Evolutionary conservation across 176 grass and related monocot genomes (phyloP), one percentile per base, ranked within the genome.

Genomic region (Dendrocalamus sinicus): DNA sequence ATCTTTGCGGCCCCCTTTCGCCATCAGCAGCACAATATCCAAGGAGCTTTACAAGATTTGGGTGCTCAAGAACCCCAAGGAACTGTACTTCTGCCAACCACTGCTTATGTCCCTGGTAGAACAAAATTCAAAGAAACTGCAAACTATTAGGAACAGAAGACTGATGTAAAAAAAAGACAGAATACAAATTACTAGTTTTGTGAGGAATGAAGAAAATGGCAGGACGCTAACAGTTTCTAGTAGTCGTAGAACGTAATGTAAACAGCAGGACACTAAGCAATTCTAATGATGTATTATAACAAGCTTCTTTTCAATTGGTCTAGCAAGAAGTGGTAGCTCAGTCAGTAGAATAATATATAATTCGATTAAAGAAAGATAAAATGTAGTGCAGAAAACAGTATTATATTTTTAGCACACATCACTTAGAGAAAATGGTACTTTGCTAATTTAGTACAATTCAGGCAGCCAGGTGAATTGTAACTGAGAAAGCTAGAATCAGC

Each of bases 1-100:
- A 87, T 83, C 95, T 90, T 46, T 98, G 93, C 16, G 85, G 58
- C 23, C 93, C 95, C 52, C 87, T 93, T 86, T 95, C 89, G 32
- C 40, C 78, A 76, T 98, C 95, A 77, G 84, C 89, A 64, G 95
- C 91, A 64, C 95, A 98, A 77, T 93, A 98, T 74, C 95, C 95
- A 40, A 98, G 73, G 22, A 98, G 86, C 48, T 95, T 98, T 16
- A 98, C 95, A 78, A 98, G 93, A 89, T 98, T 98, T 70, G 91
- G 95, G 50, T 98, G 95, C 63, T 98, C 95, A 72, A 98, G 84
- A 72, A 98, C 91, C 8, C 91, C 95, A 19, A 98, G 93, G 79
- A 98, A 98, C 87, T 95, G 95, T 24, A 98, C 95, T 91, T 98
- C 95, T 5, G 95, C 91, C 58, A 98, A 73, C 95, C 95, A 98